Evolutionary conservation across 345 rosid species (phyloP).

Genomic region (Salix udensis): DNA sequence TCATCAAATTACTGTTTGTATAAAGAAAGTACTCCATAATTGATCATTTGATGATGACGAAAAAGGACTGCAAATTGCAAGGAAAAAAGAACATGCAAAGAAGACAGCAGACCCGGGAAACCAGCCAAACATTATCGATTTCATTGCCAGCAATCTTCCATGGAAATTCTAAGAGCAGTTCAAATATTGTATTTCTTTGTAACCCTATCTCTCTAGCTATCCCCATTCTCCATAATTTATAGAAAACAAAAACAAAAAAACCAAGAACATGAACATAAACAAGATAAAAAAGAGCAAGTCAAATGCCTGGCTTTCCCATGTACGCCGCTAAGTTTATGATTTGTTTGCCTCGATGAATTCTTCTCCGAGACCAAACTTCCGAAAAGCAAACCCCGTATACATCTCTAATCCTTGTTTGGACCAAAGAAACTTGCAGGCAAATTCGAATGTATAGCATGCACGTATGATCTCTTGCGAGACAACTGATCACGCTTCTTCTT

Average conservation of each 20-base stretch:
- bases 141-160: constrained; percentile 4
- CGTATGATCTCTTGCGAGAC: background rate
- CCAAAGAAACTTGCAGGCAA: background rate
- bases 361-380: constrained; percentile 5
- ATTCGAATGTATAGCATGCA: background rate
- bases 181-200: background rate
- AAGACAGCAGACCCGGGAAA: background rate
- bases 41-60: background rate
- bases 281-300: background rate
- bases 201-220: background rate
- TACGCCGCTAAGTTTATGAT: constrained; percentile 38
- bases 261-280: background rate
- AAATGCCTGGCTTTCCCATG: constrained; percentile 65
- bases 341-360: background rate
- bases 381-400: background rate
- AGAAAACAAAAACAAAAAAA: background rate
- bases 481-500: background rate
- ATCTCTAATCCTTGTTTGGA: background rate
- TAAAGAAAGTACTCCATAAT: background rate
- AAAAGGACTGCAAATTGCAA: background rate
- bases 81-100: background rate
- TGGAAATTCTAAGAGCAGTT: background rate
- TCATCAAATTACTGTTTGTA: background rate
- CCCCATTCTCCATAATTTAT: background rate
- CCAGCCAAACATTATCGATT: background rate